Percentiles rank a stretch among this genome's conserved stretches.
phyloP scores from a whole-genome alignment of 306 rosid genomes.

The Mimosa pudica region DNA sequence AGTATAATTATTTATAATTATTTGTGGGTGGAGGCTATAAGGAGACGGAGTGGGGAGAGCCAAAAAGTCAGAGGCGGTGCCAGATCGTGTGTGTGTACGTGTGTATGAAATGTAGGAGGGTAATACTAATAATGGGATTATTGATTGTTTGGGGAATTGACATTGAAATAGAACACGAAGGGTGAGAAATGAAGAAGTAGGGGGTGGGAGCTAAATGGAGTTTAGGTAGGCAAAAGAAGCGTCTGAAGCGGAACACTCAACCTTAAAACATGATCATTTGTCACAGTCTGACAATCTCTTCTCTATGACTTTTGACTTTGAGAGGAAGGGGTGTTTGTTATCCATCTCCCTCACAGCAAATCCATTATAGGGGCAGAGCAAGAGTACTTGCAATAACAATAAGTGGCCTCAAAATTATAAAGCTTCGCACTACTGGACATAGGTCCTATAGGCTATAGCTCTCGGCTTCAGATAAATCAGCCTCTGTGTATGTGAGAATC shows the following conservation, averaged over 20 bases:
- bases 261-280: conserved; percentile 31
- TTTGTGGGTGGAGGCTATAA: not conserved
- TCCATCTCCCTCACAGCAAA: conserved; percentile 13
- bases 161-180: too few relatives aligned
- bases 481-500: too few relatives aligned
- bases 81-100: not conserved
- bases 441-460: not conserved
- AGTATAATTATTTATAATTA: not conserved
- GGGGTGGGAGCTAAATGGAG: conserved; percentile 34
- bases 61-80: conserved; percentile 23
- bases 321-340: not conserved
- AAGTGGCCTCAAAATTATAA: not conserved
- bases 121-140: not conserved
- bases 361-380: not conserved
- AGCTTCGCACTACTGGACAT: not conserved
- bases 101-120: not conserved
- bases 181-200: not conserved
- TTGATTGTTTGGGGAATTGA: not conserved
- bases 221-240: conserved; percentile 44
- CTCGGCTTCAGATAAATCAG: too few relatives aligned
- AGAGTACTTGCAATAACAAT: not conserved
- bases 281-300: conserved; percentile 25
- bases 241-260: conserved; percentile 53
- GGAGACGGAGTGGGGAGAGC: not conserved
- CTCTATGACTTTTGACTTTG: not conserved